Conservation (phyloP, 345 rosid species). For the Microthlaspi erraticum region DNA sequence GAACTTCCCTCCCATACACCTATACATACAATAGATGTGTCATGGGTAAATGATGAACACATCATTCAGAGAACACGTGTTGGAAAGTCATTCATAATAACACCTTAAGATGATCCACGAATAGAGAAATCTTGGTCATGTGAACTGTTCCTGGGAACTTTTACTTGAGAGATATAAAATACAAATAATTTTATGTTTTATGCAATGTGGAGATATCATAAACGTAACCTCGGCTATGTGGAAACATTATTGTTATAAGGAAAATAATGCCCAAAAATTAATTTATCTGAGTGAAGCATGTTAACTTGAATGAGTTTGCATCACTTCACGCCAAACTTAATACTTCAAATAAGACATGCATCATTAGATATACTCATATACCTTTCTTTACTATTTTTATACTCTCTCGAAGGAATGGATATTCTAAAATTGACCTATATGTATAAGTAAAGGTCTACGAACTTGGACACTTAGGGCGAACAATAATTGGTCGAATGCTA, state of each 20-base stretch:
- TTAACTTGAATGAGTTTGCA: conserved; percentile 10
- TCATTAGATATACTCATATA: neutral
- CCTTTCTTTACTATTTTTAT: conserved; percentile 28
- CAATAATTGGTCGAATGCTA: conserved; percentile 45
- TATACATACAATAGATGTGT: conserved; percentile 13
- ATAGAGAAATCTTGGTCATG: conserved; percentile 41
- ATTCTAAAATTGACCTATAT: conserved; percentile 21
- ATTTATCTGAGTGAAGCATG: conserved; percentile 7
- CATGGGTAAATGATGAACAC: conserved; percentile 36
- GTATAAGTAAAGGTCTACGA: conserved; percentile 25
- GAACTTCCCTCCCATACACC: conserved; percentile 40
- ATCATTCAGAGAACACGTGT: conserved; percentile 37
- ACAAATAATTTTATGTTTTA: neutral
- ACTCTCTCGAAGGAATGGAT: conserved; percentile 29
- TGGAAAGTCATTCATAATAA: conserved; percentile 20
- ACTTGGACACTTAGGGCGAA: conserved; percentile 30
- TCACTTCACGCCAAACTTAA: conserved; percentile 12
- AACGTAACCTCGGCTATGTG: neutral
- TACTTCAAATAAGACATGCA: conserved; percentile 18
- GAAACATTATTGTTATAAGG: conserved; percentile 19
- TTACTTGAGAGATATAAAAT: neutral
- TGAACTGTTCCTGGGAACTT: conserved; percentile 25
- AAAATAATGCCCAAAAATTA: neutral
- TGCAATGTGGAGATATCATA: neutral
- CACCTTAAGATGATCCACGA: conserved; percentile 30